Evolutionary conservation across 805 yeast genomes (phyloP).

Genomic region (Saccharomycopsis microspora): DNA sequence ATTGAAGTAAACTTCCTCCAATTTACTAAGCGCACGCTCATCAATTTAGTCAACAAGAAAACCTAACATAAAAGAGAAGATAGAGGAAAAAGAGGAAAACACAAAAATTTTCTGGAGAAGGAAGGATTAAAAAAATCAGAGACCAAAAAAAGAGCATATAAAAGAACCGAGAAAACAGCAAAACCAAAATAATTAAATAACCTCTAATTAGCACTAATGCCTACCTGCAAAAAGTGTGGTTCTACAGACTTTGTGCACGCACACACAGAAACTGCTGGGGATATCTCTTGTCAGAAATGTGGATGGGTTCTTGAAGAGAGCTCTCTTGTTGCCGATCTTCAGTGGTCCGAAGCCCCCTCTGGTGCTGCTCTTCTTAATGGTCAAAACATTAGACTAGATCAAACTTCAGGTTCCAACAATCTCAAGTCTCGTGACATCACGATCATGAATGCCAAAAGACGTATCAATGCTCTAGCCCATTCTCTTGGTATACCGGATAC

Average conservation of each 20-base stretch:
- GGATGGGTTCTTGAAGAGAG: conserved; percentile 86
- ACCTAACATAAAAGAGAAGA: too few relatives aligned
- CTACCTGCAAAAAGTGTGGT: conserved; percentile 36
- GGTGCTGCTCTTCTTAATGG: conserved; percentile 98
- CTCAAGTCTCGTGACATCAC: conserved; percentile 87
- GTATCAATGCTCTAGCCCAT: conserved; percentile 69
- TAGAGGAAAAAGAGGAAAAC: too few relatives aligned
- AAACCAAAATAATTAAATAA: too few relatives aligned
- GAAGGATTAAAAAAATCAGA: too few relatives aligned
- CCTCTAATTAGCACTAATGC: too few relatives aligned
- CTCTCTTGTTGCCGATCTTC: conserved; percentile 91
- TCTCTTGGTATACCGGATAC: conserved; percentile 74
- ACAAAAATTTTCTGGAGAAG: too few relatives aligned
- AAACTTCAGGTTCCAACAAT: conserved; percentile 54
- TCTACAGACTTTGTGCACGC: conserved; percentile 42
- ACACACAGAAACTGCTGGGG: conserved; percentile 52
- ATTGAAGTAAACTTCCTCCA: too few relatives aligned
- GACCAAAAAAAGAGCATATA: too few relatives aligned
- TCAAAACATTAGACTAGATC: conserved; percentile 76
- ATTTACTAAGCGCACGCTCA: too few relatives aligned
- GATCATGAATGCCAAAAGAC: conserved; percentile 66
- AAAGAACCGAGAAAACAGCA: too few relatives aligned
- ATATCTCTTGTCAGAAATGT: conserved; percentile 70
- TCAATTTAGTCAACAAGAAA: too few relatives aligned
- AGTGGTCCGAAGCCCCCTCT: conserved; percentile 80